Conservation (phyloP, 139 green algal species). For the Picochlorum sp. region DNA sequence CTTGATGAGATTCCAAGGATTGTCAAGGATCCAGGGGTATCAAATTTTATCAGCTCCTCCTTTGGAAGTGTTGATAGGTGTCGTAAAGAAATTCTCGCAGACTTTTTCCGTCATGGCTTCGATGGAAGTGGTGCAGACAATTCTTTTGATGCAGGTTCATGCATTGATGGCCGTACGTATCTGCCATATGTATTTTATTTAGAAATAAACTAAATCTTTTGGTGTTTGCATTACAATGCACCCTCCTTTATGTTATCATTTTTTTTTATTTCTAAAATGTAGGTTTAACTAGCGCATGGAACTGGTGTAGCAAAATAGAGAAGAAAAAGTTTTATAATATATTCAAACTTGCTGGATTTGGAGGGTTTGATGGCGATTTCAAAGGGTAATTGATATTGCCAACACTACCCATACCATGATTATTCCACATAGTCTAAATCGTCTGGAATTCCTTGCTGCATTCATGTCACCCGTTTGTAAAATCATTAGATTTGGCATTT, state of each 20-base stretch:
- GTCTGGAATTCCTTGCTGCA: neutral
- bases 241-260: neutral
- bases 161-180: conserved; percentile 7
- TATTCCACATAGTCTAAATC: neutral
- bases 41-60: conserved; percentile 28
- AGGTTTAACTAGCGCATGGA: conserved; percentile 89
- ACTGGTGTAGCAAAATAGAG: conserved; percentile 68
- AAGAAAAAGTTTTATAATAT: conserved; percentile 57
- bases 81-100: conserved; percentile 58
- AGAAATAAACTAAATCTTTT: neutral
- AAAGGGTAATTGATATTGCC: neutral
- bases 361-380: conserved; percentile 72
- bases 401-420: too few relatives aligned
- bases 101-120: conserved; percentile 94
- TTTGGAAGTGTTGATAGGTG: conserved; percentile 58
- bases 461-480: too few relatives aligned
- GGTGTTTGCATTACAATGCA: neutral
- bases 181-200: too few relatives aligned
- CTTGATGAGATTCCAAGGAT: conserved; percentile 73
- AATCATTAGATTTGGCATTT: too few relatives aligned
- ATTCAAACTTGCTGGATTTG: conserved; percentile 78
- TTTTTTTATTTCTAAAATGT: conserved; percentile 3
- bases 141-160: conserved; percentile 73
- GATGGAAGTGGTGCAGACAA: conserved; percentile 74
- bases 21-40: conserved; percentile 32